Base-by-base conservation (phyloP, 495 filamentous ascomycete species). In the Immersiella caudata region DNA sequence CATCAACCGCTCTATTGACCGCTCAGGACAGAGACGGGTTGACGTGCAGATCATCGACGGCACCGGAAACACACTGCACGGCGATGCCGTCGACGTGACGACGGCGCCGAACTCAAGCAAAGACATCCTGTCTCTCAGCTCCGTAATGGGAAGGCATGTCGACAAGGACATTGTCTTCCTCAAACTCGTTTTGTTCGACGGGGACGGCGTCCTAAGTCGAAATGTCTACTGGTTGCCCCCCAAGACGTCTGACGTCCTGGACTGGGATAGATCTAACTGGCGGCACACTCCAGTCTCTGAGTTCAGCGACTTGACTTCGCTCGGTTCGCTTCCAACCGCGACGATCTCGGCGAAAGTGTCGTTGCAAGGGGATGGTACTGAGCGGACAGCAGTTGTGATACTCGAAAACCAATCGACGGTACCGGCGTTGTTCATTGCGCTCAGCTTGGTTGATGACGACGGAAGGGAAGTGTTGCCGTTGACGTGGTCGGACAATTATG, bases 161-260 rank as follows among this genome's bases (percentile, higher is more conserved):
- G 71, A 80, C 36, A 73, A 77, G 6, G 82, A 82, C 20, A 72
- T 85, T 0, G 84, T 76, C 6, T 87, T 89, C 59, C 67, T 89
- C 21, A 77, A 81, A 11, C 72, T 89, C 0, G 64, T 83, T 0
- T 78, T 90, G 0, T 73, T 72, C 25, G 71, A 60, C 9, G 64
- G 76, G 1, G 75, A 72, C 0, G 51, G 59, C 0, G 64, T 77
- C 5, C 66, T 88, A 0, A 88, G 86, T 66, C 79, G 86, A 1
- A 89, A 88, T 65, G 83, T 89, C 0, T 90, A 90, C 77, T 90
- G 88, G 88, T 68, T 90, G 0, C 8, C 29, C 3, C 69, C 85
- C 9, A 73, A 75, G 7, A 71, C 76, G 1, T 62, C 76, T 0
- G 87, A 90, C 65, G 77, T 73, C 6, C 68, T 90, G 14, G 78